A percentile compares a stretch with the other conserved stretches of the same genome.
Conservation (phyloP, 2,329 filamentous ascomycete species). For the Dryadomyces quercivorus region DNA sequence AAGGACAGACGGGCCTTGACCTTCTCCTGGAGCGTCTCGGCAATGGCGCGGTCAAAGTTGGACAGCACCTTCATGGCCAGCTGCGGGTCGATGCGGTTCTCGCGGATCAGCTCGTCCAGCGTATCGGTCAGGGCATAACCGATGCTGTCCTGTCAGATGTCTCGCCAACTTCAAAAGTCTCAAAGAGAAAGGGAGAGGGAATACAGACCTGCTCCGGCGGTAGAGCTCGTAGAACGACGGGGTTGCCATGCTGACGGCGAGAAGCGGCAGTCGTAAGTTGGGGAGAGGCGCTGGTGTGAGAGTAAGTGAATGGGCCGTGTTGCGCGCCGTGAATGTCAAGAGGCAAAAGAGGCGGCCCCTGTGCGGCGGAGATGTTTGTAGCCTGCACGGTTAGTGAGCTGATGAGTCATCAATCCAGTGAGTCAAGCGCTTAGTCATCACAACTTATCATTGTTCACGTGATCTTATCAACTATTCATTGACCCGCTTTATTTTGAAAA, state of each 20-base stretch:
- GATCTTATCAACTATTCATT: no score
- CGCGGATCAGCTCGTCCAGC: conserved; percentile 90
- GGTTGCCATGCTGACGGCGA: conserved; percentile 13
- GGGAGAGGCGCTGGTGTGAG: background rate
- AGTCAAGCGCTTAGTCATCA: no score
- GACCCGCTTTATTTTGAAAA: no score
- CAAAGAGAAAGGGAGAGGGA: background rate
- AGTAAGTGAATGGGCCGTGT: no score
- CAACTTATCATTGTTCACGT: no score
- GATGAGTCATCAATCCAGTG: no score
- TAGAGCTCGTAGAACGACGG: conserved; percentile 86
- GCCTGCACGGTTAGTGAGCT: no score
- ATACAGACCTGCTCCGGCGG: conserved; percentile 83
- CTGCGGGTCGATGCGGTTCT: conserved; percentile 91
- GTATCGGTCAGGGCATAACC: conserved; percentile 89
- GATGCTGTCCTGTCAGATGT: conserved; percentile 52
- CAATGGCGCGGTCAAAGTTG: conserved; percentile 89
- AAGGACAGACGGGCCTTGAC: conserved; percentile 87
- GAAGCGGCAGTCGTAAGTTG: background rate
- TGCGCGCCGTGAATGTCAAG: no score
- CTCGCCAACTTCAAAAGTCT: background rate
- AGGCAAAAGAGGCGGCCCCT: no score
- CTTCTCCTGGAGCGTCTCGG: conserved; percentile 81
- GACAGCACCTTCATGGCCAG: conserved; percentile 96
- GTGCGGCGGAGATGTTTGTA: no score